Base-by-base conservation (phyloP, 2,329 filamentous ascomycete genomes). In the Hypocreales sp. region DNA sequence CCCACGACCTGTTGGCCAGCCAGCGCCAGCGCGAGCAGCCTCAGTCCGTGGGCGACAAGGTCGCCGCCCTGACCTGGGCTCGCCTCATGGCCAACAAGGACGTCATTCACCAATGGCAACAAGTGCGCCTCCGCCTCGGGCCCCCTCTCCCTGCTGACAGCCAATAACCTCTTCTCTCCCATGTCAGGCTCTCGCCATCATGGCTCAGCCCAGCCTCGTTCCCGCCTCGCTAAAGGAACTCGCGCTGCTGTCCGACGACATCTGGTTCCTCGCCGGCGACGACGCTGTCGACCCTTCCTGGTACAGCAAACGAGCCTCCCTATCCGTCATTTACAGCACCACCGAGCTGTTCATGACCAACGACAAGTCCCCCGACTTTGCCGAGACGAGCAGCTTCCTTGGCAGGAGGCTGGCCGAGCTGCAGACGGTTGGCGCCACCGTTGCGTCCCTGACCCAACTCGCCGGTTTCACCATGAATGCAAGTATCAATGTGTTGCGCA, bases 341-440 rank as follows among this genome's bases (percentile, higher is more conserved):
- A 68, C 77, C 30, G 90, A 98, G 55, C 60, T 94, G 5, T 92
- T 86, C 55, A 94, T 95, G 84, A 94, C 84, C 14, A 84, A 79
- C 32, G 90, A 95, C 52, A 64, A 60, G 33, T 84, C 77, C 4
- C 56, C 65, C 0, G 71, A 69, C n/a, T 90, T 80, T 42, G 49
- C 46, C 8, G 80, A 86, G 35, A 95, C 90, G 4, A 74, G 75
- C 37, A 64, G 70, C 8, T 98, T 95, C 48, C 57, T 95, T 28
- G 67, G 76, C 30, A 66, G 83, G 23, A 67, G 87, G 34, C 55
- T 92, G 30, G 63, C 72, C 32, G 86, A 92, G 55, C 59, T 69
- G 18, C 62, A 67, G 39, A 65, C 58, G 4, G 38, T 84, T 4
- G 74, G 77, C 4, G 61, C 64, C 14, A 64, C 72, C 8, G 44